Base-by-base conservation (phyloP, 306 rosid genomes). In the Herpetospermum pedunculosum region DNA sequence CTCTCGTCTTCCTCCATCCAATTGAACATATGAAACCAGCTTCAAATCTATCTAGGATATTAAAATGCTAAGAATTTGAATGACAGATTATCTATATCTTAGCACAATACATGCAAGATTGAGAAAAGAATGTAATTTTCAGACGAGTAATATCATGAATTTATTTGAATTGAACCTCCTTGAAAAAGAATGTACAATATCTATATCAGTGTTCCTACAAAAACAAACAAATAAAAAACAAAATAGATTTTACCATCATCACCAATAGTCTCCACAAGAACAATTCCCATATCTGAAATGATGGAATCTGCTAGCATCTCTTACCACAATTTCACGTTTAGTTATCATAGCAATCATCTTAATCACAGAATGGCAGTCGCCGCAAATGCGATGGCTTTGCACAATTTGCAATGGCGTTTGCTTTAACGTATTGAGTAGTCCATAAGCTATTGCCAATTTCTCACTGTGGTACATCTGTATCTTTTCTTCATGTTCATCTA, bases 191-290 rank as follows among this genome's bases (percentile, higher is more conserved):
- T 40, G 47, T 63, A 63, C 48, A 63, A 40, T 44, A n/a, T n/a
- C n/a, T n/a, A n/a, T n/a, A n/a, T n/a, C n/a, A n/a, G n/a, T n/a
- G n/a, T n/a, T 55, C 18, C 32, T 25, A 30, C 65, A 53, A 6
- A 65, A 43, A 48, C 57, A 57, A 23, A 30, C 1, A 4, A 62
- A 41, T 8, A 69, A 40, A 43, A 1, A 4, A 29, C 19, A 77
- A 60, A 52, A 62, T n/a, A 62, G 34, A 25, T 64, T 64, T 30
- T 74, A 26, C 37, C 80, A 77, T 88, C 76, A 75, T 90, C 84
- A 93, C 97, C 98, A 88, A 80, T 93, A 93, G 77, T 86, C 86
- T 25, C 97, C 93, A 81, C 98, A 93, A 72, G 96, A 93, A 76
- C 98, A 90, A 44, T n/a, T 76, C 67, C 97, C 98, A 67, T 88